Percentiles rank a stretch among this genome's conserved stretches.
Conservation (phyloP, 257 asterid species). For the Haberlea rhodopensis region DNA sequence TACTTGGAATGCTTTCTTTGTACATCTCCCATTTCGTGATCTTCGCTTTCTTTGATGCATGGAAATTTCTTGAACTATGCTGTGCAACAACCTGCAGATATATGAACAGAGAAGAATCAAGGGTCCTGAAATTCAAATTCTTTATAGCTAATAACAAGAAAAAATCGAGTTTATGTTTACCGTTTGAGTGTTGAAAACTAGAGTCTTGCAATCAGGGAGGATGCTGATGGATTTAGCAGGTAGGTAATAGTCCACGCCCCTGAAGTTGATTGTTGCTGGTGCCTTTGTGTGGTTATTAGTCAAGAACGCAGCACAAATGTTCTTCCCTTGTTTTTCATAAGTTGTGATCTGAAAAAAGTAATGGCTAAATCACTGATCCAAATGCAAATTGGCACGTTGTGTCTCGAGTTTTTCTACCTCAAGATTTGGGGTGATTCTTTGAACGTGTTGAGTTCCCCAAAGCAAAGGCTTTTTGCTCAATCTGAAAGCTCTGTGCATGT, state of each 20-base stretch:
- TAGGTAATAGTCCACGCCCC: slow-evolving; percentile 56
- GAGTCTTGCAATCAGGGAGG: slow-evolving; percentile 91
- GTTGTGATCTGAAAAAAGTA: slow-evolving; percentile 40
- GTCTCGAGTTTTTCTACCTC: slow-evolving; percentile 45
- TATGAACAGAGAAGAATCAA: background rate
- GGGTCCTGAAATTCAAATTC: background rate
- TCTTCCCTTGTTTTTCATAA: slow-evolving; percentile 48
- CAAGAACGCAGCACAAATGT: slow-evolving; percentile 71
- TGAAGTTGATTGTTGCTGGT: slow-evolving; percentile 41
- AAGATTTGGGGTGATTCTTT: slow-evolving; percentile 35
- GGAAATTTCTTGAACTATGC: slow-evolving; percentile 71
- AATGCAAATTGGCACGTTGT: background rate
- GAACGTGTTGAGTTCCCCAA: slow-evolving; percentile 54
- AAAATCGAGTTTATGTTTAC: slow-evolving; percentile 30
- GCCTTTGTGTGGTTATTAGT: slow-evolving; percentile 55
- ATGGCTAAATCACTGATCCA: background rate
- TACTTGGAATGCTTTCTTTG: slow-evolving; percentile 52
- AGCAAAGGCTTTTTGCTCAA: slow-evolving; percentile 72
- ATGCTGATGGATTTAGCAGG: slow-evolving; percentile 79
- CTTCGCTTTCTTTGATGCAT: slow-evolving; percentile 35
- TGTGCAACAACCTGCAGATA: slow-evolving; percentile 61
- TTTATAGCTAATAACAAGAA: background rate
- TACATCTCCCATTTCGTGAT: slow-evolving; percentile 62
- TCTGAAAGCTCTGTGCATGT: slow-evolving; percentile 73
- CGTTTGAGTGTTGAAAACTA: slow-evolving; percentile 71